Evolutionary conservation across 345 rosid species (phyloP), one percentile per base, ranked within the genome.

Genomic region (Nasturtium officinale): DNA sequence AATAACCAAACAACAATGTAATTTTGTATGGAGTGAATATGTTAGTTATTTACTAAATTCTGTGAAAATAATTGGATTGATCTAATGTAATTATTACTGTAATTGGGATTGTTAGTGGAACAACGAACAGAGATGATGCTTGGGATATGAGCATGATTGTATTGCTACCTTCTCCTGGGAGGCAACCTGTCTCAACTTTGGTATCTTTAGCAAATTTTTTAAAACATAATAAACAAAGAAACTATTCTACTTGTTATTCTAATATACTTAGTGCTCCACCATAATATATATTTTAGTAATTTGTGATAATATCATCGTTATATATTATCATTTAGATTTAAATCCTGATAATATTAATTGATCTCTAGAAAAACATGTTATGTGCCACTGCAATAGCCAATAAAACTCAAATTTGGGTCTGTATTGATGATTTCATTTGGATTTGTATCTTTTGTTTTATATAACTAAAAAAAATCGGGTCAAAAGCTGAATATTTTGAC

Each of bases 121-220:
- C 85, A 86, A 82, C 55, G 73, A 78, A 80, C 86, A 84, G 82
- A 82, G 75, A 84, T 87, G 96, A 87, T 68, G 73, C 86, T 84
- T 60, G 74, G 68, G 82, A 83, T 92, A 88, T 76, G 84, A 87
- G 84, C 98, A 86, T 83, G 67, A 66, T 59, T 65, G 50, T 72
- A 40, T 82, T 65, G 86, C 84, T 87, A 82, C 86, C 89, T 81
- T 82, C 87, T 84, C 84, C 73, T 72, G 73, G 95, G 92, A 85
- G 86, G 89, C 95, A 88, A 79, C 90, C 82, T 73, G 79, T 84
- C 86, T 56, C 76, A 74, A 15, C 54, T 59, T 72, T 48, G 67
- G 23, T 59, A 59, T 54, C 46, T 18, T 40, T 60, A 37, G 48
- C 57, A 32, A 51, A 58, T 17, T 21, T 9, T 10, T 29, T 32